Conservation (phyloP, 1,284 basidiomycete genomes). For the Microbotryomycetes sp. region DNA sequence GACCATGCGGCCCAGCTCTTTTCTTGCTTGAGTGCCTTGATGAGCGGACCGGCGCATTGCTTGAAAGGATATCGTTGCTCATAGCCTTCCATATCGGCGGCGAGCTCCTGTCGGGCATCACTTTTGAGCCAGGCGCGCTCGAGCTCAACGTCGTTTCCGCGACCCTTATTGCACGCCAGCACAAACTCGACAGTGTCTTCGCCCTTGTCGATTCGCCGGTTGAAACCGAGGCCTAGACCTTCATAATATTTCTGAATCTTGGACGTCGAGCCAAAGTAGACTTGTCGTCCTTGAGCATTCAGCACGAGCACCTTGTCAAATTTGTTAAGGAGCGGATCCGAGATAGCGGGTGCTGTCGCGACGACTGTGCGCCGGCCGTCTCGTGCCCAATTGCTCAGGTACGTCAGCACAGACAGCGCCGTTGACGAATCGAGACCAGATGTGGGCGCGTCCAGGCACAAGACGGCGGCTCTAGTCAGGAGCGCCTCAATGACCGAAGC, state of each 20-base stretch:
- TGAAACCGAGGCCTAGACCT: conserved; percentile 59
- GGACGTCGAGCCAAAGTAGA: conserved; percentile 67
- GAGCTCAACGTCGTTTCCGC: conserved; percentile 62
- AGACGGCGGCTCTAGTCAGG: conserved; percentile 43
- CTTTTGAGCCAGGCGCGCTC: conserved; percentile 60
- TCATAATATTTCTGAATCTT: conserved; percentile 73
- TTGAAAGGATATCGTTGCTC: conserved; percentile 55
- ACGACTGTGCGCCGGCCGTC: conserved; percentile 50
- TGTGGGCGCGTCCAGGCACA: conserved; percentile 49
- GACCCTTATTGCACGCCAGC: conserved; percentile 61
- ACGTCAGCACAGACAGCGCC: conserved; percentile 51
- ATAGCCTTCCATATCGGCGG: conserved; percentile 53
- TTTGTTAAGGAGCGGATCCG: conserved; percentile 51
- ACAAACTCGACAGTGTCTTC: conserved; percentile 75
- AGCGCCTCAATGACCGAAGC: conserved; percentile 52
- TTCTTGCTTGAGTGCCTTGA: conserved; percentile 9
- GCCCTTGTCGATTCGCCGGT: conserved; percentile 42
- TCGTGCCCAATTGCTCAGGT: conserved; percentile 50
- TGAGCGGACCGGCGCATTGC: conserved; percentile 47
- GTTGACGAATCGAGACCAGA: conserved; percentile 62
- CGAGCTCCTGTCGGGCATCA: conserved; percentile 49
- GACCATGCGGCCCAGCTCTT: conserved; percentile 19
- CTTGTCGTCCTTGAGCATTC: conserved; percentile 63
- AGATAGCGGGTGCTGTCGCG: conserved; percentile 48
- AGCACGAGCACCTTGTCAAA: conserved; percentile 63